Evolutionary conservation across 805 yeast species (phyloP).

Genomic region (Pichia phayaonensis): DNA sequence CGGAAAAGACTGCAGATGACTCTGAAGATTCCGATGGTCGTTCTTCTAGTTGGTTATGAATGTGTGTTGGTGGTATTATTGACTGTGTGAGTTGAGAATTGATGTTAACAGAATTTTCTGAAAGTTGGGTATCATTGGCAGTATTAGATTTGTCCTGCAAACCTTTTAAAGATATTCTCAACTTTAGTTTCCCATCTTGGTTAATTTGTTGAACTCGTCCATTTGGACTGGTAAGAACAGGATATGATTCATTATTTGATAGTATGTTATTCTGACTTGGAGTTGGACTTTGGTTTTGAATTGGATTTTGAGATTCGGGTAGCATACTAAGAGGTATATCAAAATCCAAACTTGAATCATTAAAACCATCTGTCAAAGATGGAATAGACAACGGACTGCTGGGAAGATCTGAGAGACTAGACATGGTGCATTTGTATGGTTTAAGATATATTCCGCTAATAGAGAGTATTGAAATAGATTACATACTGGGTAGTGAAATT

Average conservation of each 20-base stretch:
- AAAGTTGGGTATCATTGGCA: background rate
- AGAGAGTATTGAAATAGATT: background rate
- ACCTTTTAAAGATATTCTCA: conserved; percentile 7
- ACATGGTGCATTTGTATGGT: background rate
- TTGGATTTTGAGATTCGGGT: background rate
- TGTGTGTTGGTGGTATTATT: background rate
- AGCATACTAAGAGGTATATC: background rate
- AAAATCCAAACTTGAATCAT: background rate
- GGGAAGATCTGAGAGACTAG: background rate
- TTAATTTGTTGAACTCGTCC: conserved; percentile 2
- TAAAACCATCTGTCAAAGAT: background rate
- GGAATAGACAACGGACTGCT: background rate
- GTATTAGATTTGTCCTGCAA: background rate
- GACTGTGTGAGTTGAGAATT: background rate
- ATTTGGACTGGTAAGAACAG: background rate
- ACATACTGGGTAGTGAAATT: background rate
- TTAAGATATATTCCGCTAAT: background rate
- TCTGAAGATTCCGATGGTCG: background rate
- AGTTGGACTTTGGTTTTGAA: background rate
- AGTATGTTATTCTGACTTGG: background rate
- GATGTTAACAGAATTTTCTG: background rate
- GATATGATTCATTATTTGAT: too few species aligned
- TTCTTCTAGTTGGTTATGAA: background rate
- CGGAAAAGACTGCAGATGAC: conserved; percentile 3
- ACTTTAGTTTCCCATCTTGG: conserved; percentile 4